Conservation (phyloP, 75 land plant genomes). For the Cryptomeria japonica region DNA sequence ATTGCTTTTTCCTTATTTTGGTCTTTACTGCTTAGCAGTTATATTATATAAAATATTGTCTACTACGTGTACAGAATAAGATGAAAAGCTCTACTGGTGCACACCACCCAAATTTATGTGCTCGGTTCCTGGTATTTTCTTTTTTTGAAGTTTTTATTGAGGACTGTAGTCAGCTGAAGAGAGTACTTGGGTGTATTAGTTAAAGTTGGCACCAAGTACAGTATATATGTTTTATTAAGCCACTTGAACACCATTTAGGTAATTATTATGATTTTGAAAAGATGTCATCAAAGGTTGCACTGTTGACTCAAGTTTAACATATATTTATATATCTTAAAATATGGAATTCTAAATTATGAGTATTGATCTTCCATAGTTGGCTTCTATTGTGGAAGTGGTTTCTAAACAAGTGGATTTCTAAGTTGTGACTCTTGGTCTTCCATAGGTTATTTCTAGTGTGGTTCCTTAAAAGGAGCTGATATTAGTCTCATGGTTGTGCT, state of each 20-base stretch:
- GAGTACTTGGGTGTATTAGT: not conserved
- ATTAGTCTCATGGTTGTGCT: no score
- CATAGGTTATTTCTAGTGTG: no score
- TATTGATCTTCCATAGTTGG: no score
- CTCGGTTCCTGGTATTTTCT: not conserved
- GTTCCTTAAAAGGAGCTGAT: no score
- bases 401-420: no score
- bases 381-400: no score
- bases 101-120: not conserved
- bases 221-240: not conserved
- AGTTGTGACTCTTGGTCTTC: no score
- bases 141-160: not conserved
- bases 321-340: not conserved
- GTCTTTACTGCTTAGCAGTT: not conserved
- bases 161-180: not conserved
- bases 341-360: no score
- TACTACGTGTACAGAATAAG: not conserved
- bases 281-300: not conserved
- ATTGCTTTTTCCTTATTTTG: not conserved
- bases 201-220: not conserved
- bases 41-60: not conserved
- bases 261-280: not conserved
- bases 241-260: not conserved
- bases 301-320: not conserved
- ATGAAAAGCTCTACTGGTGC: not conserved